Base-by-base conservation (phyloP, 352 stramenopile species). In the Phytophthora sp. region DNA sequence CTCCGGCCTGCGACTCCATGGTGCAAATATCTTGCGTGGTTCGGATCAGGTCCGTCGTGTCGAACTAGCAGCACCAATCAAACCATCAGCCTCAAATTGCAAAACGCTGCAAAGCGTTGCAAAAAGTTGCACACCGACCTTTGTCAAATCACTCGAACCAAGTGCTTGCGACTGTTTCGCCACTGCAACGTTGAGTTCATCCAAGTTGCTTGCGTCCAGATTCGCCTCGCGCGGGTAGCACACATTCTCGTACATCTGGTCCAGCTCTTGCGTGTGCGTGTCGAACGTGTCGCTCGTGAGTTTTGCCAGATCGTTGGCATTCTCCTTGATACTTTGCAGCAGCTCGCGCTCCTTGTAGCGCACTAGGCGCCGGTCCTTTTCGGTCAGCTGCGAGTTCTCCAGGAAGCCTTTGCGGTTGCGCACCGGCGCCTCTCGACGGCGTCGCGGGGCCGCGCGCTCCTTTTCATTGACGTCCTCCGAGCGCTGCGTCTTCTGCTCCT, bases 191-290 rank as follows among this genome's bases (percentile, higher is more conserved):
- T 92, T 94, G 35, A 94, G 79, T 51, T 94, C 85, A 55, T 94
- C 85, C 32, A 94, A 70, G 52, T 94, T 94, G 30, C 67, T 88
- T 17, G 85, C 85, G 48, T 94, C 85, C 44, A 94, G 50, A 57
- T 94, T 94, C 42, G 85, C 85, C 46, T 94, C 85, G 6, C 85
- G 81, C 30, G 85, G 83, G 62, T 92, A 94, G 59, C 82, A 90
- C 34, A 94, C 84, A 39, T 74, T 72, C 38, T 89, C 80, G 68
- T 91, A 94, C 70, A 94, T 88, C 24, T 86, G 53, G 46, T 94
- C 74, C 17, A 94, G 62, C 69, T 89, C 62, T 34, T 81, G 50
- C 32, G 82, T 88, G 28, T 87, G 89, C 15, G 62, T 55, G 27
- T 81, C 54, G 58, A 94, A 94, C 23, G 50, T 72, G 30, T 76